These are phyloP conservation scores for Saccharomyces mikatae DNA, from an alignment of 805 yeast genomes.

Conservation along the genomic window DNA sequence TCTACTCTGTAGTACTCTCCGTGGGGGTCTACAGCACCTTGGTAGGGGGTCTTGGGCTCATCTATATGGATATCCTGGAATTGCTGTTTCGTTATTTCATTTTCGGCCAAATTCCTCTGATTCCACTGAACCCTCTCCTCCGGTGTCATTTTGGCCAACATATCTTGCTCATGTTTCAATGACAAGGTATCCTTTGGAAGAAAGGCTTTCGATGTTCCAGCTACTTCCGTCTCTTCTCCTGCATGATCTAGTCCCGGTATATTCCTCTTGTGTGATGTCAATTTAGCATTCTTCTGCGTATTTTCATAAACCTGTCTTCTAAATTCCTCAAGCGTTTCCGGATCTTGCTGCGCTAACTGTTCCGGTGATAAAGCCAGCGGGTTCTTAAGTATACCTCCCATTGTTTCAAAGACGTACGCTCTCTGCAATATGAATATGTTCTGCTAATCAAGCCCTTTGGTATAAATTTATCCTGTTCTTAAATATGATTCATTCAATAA, in stretches of 20 bases:
- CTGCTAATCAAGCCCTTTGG: not conserved
- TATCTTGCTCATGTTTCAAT: constrained; percentile 22
- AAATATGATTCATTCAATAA: not conserved
- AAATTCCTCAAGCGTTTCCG: constrained; percentile 32
- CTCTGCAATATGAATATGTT: not conserved
- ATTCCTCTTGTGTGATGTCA: constrained; percentile 28
- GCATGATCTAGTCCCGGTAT: constrained; percentile 14
- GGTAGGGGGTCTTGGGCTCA: constrained; percentile 94
- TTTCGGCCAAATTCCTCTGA: constrained; percentile 60
- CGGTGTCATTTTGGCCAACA: constrained; percentile 17
- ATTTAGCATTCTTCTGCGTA: constrained; percentile 65
- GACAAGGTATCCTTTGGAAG: constrained; percentile 29
- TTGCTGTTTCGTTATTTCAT: constrained; percentile 62
- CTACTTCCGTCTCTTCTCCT: constrained; percentile 9
- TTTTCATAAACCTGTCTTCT: constrained; percentile 72
- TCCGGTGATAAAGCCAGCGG: constrained; percentile 27
- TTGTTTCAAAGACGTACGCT: constrained; percentile 2
- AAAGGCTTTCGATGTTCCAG: constrained; percentile 1
- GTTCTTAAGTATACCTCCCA: constrained; percentile 50
- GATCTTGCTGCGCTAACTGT: constrained; percentile 15
- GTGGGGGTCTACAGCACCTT: constrained; percentile 76
- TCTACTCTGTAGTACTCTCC: constrained; percentile 73
- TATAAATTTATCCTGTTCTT: not conserved
- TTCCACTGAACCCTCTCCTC: constrained; percentile 70
- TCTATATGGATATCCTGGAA: constrained; percentile 49